Conservation (phyloP, 2,329 filamentous ascomycete species). For the Sporothrix euskadiensis region DNA sequence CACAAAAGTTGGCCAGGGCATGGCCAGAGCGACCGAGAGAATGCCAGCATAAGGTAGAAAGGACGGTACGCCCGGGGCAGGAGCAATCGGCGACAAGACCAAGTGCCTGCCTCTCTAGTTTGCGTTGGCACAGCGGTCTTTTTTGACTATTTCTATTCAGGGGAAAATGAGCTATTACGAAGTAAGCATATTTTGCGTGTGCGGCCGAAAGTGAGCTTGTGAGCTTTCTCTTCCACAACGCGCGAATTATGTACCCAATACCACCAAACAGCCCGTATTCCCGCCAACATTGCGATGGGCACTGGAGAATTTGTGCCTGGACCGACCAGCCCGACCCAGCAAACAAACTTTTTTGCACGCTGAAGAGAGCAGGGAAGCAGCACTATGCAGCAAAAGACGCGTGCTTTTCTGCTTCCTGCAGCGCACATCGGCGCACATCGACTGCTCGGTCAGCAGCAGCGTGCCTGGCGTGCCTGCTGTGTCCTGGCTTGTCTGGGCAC, state of each 20-base stretch:
- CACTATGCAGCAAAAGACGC: not conserved
- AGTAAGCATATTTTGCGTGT: constrained; percentile 5
- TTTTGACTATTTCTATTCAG: not conserved
- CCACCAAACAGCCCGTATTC: not conserved
- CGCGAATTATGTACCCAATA: not conserved
- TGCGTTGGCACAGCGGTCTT: not conserved
- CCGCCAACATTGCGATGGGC: not conserved
- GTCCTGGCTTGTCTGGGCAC: not conserved
- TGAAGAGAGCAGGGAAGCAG: constrained; percentile 11
- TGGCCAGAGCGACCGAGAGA: constrained; percentile 6
- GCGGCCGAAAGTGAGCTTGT: not conserved
- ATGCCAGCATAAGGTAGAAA: not conserved
- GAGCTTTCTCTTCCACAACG: not conserved
- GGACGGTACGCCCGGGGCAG: not conserved
- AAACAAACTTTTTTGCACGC: constrained; percentile 19
- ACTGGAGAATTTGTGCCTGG: constrained; percentile 5
- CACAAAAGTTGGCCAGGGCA: not conserved
- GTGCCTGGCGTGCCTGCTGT: not conserved
- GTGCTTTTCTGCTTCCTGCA: constrained; percentile 1
- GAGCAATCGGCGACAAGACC: not conserved
- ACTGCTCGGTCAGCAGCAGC: not conserved
- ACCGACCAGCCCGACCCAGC: not conserved
- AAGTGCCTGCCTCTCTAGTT: not conserved
- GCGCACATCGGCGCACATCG: not conserved
- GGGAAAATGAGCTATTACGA: not conserved